These are phyloP conservation scores for Drechslerella coelobrocha DNA, from an alignment of 2,329 filamentous ascomycete genomes.

Conservation along the genomic window DNA sequence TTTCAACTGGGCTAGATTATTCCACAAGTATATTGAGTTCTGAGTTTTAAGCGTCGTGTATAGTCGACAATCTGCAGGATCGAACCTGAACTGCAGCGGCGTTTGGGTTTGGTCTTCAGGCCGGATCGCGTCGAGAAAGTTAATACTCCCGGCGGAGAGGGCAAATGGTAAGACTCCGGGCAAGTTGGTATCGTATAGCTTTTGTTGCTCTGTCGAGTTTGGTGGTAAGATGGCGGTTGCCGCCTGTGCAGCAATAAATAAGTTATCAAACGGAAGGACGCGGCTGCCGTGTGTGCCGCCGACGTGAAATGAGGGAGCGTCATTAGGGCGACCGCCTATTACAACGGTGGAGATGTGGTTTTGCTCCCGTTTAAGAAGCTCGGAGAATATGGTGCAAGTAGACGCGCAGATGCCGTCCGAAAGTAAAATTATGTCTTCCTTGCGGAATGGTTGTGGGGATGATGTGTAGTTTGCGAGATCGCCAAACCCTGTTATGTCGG, in stretches of 20 bases:
- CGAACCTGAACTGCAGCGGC: slow-evolving; percentile 63
- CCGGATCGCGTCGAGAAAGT: slow-evolving; percentile 43
- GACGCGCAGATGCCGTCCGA: slow-evolving; percentile 67
- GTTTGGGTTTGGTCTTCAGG: slow-evolving; percentile 48
- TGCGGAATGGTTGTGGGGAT: slow-evolving; percentile 57
- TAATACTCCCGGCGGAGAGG: slow-evolving; percentile 15
- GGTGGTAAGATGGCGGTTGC: slow-evolving; percentile 7
- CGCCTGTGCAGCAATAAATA: slow-evolving; percentile 13
- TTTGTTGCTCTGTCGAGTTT: slow-evolving; percentile 24
- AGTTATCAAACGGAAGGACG: slow-evolving; percentile 27
- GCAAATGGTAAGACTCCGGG: slow-evolving; percentile 27
- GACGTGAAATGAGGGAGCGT: slow-evolving; percentile 58
- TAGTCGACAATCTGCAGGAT: slow-evolving; percentile 63
- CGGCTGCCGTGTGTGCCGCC: slow-evolving; percentile 69
- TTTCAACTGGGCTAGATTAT: slow-evolving; percentile 32
- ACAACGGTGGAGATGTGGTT: slow-evolving; percentile 62
- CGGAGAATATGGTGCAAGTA: slow-evolving; percentile 68
- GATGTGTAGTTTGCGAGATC: slow-evolving; percentile 47
- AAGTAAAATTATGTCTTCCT: slow-evolving; percentile 60
- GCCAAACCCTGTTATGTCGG: slow-evolving; percentile 39
- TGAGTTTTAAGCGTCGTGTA: slow-evolving; percentile 56
- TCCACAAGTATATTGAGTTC: slow-evolving; percentile 33
- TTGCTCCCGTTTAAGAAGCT: slow-evolving; percentile 64
- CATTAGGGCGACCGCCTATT: slow-evolving; percentile 55
- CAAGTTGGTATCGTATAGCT: slow-evolving; percentile 17